Conservation (phyloP, 2,329 filamentous ascomycete genomes). For the Clonostachys chloroleuca region DNA sequence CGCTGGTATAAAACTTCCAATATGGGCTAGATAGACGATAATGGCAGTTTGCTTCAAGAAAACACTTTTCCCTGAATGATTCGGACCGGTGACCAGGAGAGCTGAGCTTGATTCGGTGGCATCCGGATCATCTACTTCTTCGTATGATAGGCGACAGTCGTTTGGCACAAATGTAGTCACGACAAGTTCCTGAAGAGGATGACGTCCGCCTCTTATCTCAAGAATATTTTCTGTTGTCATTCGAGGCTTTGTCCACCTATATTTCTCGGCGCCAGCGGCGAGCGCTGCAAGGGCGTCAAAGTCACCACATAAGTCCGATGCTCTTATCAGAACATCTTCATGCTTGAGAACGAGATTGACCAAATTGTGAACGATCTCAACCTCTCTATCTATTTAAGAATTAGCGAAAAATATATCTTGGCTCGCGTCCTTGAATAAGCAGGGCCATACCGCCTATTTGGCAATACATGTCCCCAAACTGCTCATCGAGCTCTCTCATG, state of each 20-base stretch:
- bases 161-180: slow-evolving; percentile 82
- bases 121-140: slow-evolving; percentile 12
- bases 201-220: slow-evolving; percentile 72
- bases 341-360: slow-evolving; percentile 66
- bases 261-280: slow-evolving; percentile 69
- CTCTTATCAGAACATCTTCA: slow-evolving; percentile 58
- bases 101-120: slow-evolving; percentile 41
- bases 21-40: slow-evolving; percentile 87
- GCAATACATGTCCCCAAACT: slow-evolving; percentile 81
- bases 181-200: slow-evolving; percentile 81
- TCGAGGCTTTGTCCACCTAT: slow-evolving; percentile 65
- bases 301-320: slow-evolving; percentile 81
- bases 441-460: slow-evolving; percentile 66
- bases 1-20: slow-evolving; percentile 89
- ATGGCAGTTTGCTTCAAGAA: slow-evolving; percentile 92
- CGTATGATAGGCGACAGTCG: slow-evolving; percentile 65
- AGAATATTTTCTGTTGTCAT: slow-evolving; percentile 70
- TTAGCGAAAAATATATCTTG: slow-evolving; percentile 9
- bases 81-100: slow-evolving; percentile 84
- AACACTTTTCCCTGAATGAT: slow-evolving; percentile 94
- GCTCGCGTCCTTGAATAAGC: too few relatives aligned
- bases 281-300: slow-evolving; percentile 83
- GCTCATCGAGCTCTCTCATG: slow-evolving; percentile 76
- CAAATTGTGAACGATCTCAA: slow-evolving; percentile 79
- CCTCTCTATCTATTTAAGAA: slow-evolving; percentile 64